phyloP scores from a whole-genome alignment of 805 yeast genomes.

The Barnettozyma sucrosica region DNA sequence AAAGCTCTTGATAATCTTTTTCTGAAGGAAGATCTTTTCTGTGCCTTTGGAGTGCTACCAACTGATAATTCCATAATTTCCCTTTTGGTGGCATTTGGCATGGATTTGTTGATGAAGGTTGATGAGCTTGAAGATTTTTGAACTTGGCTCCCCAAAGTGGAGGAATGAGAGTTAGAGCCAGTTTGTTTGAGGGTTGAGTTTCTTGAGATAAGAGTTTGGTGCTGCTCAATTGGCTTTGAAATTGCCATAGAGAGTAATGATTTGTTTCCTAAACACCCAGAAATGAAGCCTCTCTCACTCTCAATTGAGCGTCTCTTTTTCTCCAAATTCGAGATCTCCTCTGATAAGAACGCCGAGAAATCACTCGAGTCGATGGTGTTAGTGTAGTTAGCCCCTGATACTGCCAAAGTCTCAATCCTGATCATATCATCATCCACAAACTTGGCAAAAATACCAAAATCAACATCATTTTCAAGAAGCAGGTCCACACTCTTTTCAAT shows the following conservation, averaged over 20 bases:
- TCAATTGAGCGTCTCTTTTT: conserved; percentile 13
- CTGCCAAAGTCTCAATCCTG: conserved; percentile 22
- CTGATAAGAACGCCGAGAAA: conserved; percentile 32
- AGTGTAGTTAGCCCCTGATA: conserved; percentile 18
- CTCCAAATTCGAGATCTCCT: conserved; percentile 31
- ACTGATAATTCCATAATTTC: background rate
- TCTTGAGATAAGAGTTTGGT: conserved; percentile 3
- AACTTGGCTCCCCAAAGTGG: background rate
- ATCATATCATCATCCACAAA: conserved; percentile 31
- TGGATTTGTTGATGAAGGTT: conserved; percentile 17
- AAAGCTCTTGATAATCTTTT: conserved; percentile 24
- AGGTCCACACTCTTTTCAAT: conserved; percentile 34
- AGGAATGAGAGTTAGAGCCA: background rate
- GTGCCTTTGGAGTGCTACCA: background rate
- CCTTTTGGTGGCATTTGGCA: conserved; percentile 13
- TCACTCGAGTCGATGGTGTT: conserved; percentile 27
- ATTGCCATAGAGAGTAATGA: conserved; percentile 5
- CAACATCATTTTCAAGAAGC: conserved; percentile 34
- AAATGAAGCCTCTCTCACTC: conserved; percentile 8
- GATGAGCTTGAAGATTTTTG: conserved; percentile 19
- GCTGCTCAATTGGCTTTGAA: background rate
- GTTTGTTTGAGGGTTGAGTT: conserved; percentile 4
- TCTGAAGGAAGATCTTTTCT: conserved; percentile 11
- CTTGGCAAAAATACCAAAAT: conserved; percentile 44
- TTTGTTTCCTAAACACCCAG: conserved; percentile 11